These are phyloP conservation scores for Verticillium zaregamsianum DNA, from an alignment of 2,329 filamentous ascomycete species.

Conservation along the genomic window DNA sequence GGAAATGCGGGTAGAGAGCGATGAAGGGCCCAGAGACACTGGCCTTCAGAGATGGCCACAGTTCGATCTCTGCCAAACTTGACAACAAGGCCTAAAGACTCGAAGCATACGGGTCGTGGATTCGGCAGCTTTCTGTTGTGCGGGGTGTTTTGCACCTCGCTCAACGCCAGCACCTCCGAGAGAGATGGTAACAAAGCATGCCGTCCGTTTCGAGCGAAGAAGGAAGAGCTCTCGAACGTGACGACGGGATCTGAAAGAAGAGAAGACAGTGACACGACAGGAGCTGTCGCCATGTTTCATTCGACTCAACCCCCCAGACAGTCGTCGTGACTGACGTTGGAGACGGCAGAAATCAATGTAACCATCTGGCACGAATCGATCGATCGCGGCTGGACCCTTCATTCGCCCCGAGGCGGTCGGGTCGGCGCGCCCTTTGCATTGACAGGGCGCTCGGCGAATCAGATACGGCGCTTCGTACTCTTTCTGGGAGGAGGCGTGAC, in stretches of 20 bases:
- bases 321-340: no score
- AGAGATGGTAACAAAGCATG: neutral
- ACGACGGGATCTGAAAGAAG: neutral
- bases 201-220: neutral
- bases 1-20: slow-evolving; percentile 6
- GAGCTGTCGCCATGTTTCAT: no score
- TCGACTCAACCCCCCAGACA: no score
- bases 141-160: neutral
- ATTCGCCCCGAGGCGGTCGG: neutral
- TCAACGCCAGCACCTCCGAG: neutral
- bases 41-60: slow-evolving; percentile 3
- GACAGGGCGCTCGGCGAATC: neutral
- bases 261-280: no score
- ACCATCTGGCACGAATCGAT: no score
- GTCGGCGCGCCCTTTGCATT: neutral
- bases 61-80: slow-evolving; percentile 3
- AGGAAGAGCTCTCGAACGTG: neutral
- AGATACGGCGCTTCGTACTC: neutral
- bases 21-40: slow-evolving; percentile 7
- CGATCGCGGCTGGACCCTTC: neutral
- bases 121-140: neutral
- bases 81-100: slow-evolving; percentile 11
- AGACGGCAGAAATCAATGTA: no score
- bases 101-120: neutral
- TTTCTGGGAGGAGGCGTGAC: neutral